phyloP scores from a whole-genome alignment of 78 protist species.

The Isochrysis galbana region DNA sequence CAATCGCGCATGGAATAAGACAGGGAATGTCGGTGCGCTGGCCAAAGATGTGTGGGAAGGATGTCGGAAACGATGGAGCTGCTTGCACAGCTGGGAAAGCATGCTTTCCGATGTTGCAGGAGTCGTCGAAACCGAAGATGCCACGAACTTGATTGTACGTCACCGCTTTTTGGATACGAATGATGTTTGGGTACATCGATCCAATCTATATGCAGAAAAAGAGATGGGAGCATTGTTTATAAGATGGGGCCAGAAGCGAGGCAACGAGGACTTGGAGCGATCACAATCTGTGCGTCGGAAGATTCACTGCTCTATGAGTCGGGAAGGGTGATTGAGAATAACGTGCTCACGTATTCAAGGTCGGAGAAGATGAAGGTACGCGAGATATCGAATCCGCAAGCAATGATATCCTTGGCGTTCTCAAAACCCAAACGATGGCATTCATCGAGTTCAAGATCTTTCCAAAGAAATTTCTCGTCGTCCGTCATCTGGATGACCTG shows the following conservation, averaged over 20 bases:
- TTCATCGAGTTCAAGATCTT: slow-evolving; percentile 77
- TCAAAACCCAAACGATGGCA: slow-evolving; percentile 64
- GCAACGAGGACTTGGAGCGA: too few relatives aligned
- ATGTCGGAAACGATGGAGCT: slow-evolving; percentile 33
- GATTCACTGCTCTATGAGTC: too few relatives aligned
- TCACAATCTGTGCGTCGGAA: too few relatives aligned
- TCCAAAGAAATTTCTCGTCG: slow-evolving; percentile 96
- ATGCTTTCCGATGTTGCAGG: slow-evolving; percentile 74
- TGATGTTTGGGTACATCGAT: slow-evolving; percentile 71
- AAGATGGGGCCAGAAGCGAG: too few relatives aligned
- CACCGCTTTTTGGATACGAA: slow-evolving; percentile 58
- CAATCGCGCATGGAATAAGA: slow-evolving; percentile 99
- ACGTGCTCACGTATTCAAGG: slow-evolving; percentile 89
- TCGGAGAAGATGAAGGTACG: slow-evolving; percentile 97
- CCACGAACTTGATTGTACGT: slow-evolving; percentile 57
- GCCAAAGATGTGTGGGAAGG: slow-evolving; percentile 97
- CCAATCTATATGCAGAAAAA: too few relatives aligned
- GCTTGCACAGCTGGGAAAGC: slow-evolving; percentile 93
- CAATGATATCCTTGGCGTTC: slow-evolving; percentile 95
- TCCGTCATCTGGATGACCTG: slow-evolving; percentile 94
- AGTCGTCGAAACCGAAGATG: slow-evolving; percentile 41
- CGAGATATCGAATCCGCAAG: slow-evolving; percentile 95
- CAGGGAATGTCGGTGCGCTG: slow-evolving; percentile 68
- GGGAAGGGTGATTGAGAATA: too few relatives aligned
- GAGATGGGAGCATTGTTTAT: too few relatives aligned